phyloP scores from a whole-genome alignment of 352 stramenopile genomes.

The Globisporangium splendens region DNA sequence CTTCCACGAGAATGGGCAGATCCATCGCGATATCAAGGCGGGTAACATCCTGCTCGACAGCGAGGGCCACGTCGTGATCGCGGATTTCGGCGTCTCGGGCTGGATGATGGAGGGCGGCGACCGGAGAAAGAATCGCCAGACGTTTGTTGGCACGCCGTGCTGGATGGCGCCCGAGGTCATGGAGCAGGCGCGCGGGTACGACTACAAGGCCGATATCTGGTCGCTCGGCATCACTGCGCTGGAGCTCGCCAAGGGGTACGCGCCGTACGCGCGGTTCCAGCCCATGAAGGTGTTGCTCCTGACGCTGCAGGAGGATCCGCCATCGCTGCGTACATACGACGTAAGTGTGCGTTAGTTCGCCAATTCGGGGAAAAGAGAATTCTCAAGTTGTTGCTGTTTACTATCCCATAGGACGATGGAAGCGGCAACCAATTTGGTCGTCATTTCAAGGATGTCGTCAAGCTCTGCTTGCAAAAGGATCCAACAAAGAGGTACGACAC shows the following conservation, averaged over 20 bases:
- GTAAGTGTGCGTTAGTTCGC: slow-evolving; percentile 29
- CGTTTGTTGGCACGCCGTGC: slow-evolving; percentile 98
- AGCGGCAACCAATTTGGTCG: slow-evolving; percentile 78
- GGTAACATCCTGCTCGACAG: slow-evolving; percentile 96
- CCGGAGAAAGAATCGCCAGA: slow-evolving; percentile 92
- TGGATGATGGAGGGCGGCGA: slow-evolving; percentile 97
- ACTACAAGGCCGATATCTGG: slow-evolving; percentile 99
- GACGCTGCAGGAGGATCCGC: slow-evolving; percentile 96
- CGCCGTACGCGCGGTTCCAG: slow-evolving; percentile 96
- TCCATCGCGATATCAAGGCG: slow-evolving; percentile 98
- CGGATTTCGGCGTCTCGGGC: slow-evolving; percentile 98
- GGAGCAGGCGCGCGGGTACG: slow-evolving; percentile 88
- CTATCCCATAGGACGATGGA: slow-evolving; percentile 61
- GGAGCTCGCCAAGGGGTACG: slow-evolving; percentile 98
- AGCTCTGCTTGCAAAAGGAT: slow-evolving; percentile 87
- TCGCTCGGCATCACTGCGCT: slow-evolving; percentile 98
- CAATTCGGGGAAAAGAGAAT: not conserved
- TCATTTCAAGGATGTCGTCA: slow-evolving; percentile 88
- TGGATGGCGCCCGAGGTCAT: slow-evolving; percentile 95
- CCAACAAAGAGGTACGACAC: slow-evolving; percentile 66
- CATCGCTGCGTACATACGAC: slow-evolving; percentile 88
- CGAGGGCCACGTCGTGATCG: slow-evolving; percentile 94
- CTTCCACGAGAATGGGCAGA: slow-evolving; percentile 98
- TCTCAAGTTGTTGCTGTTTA: slow-evolving; percentile 6
- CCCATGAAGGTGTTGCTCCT: slow-evolving; percentile 98